These are phyloP conservation scores for Fusarium pilosicola DNA, from an alignment of 2,329 filamentous ascomycete species.

Conservation along the genomic window DNA sequence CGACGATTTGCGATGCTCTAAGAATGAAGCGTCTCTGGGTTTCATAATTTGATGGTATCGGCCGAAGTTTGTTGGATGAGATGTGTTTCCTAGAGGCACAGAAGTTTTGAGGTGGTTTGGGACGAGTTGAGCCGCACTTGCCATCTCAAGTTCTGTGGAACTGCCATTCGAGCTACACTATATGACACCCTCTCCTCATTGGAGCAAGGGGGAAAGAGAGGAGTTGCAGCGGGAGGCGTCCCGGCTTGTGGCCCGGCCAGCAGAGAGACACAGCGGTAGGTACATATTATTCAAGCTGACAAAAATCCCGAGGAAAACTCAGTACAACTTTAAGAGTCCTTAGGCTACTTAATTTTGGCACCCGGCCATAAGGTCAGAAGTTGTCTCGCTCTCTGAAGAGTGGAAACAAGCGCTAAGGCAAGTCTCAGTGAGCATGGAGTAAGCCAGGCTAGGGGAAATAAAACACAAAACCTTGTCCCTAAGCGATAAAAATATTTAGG, in stretches of 20 bases:
- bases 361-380: not conserved
- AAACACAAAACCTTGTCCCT: no score
- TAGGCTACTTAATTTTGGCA: not conserved
- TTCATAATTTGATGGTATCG: not conserved
- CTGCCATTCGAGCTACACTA: not conserved
- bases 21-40: not conserved
- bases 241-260: not conserved
- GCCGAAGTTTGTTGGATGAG: not conserved
- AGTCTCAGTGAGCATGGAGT: not conserved
- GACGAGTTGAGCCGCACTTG: slow-evolving; percentile 17
- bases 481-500: no score
- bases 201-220: not conserved
- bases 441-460: no score
- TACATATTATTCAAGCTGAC: not conserved
- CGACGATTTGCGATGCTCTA: not conserved
- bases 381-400: not conserved
- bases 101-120: not conserved
- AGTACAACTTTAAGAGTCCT: not conserved
- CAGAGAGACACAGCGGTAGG: not conserved
- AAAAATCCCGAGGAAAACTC: not conserved
- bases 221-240: not conserved
- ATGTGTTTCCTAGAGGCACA: slow-evolving; percentile 10
- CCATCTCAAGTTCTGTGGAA: not conserved
- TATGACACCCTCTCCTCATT: not conserved
- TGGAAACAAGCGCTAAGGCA: not conserved